phyloP scores from a whole-genome alignment of 1,139 yeast species.

The Pichia sp. region DNA sequence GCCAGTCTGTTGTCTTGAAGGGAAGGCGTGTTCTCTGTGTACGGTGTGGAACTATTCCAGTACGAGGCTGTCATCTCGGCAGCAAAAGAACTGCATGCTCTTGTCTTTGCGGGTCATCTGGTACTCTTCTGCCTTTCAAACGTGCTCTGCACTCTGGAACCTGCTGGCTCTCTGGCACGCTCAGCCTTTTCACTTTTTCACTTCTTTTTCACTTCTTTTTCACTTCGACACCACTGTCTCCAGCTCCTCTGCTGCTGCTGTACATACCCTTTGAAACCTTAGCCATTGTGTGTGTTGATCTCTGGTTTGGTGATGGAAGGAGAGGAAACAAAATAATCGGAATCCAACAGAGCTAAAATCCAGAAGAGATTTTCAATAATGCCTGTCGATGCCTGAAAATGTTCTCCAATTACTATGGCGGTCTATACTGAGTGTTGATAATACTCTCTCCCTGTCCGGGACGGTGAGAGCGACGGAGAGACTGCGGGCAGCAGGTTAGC shows the following conservation, averaged over 20 bases:
- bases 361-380: background rate
- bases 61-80: too few species aligned
- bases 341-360: background rate
- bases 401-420: background rate
- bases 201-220: background rate
- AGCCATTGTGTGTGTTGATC: conserved; percentile 42
- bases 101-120: background rate
- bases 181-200: background rate
- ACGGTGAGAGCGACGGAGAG: background rate
- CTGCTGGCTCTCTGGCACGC: background rate
- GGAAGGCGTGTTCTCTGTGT: too few species aligned
- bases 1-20: too few species aligned
- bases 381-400: background rate
- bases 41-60: too few species aligned
- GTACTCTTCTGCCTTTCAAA: background rate
- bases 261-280: conserved; percentile 59
- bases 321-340: background rate
- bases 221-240: background rate
- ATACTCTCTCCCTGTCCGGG: background rate
- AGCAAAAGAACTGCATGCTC: too few species aligned
- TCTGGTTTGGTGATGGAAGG: conserved; percentile 15
- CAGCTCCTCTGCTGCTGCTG: background rate
- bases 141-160: background rate
- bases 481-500: background rate
- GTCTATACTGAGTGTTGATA: background rate